Evolutionary conservation across 2,329 filamentous ascomycete genomes (phyloP).

Genomic region (Endoconidiophora polonica): DNA sequence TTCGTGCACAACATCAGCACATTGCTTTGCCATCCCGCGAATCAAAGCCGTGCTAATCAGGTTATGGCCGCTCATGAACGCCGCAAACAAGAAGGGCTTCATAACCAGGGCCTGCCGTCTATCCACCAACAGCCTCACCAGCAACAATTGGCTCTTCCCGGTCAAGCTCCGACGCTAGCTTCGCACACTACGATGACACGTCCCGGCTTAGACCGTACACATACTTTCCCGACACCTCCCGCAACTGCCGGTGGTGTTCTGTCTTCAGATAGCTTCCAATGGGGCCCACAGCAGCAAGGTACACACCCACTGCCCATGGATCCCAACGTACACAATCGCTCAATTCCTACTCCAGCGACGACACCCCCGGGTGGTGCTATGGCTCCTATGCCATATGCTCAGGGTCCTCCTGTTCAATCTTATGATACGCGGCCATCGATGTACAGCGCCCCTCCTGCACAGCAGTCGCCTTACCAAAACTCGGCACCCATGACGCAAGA

Average conservation of each 20-base stretch:
- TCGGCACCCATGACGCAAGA: conserved; percentile 43
- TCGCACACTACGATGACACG: conserved; percentile 59
- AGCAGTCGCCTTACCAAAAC: conserved; percentile 56
- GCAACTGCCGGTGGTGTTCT: conserved; percentile 85
- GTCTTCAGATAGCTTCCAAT: conserved; percentile 67
- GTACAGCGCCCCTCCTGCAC: conserved; percentile 54
- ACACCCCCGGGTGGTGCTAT: conserved; percentile 68
- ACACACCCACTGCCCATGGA: conserved; percentile 66
- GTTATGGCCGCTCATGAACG: conserved; percentile 75
- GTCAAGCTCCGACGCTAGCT: conserved; percentile 36
- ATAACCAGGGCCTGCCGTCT: conserved; percentile 45
- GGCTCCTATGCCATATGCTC: conserved; percentile 59
- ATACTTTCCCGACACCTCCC: conserved; percentile 87
- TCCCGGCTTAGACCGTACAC: conserved; percentile 64
- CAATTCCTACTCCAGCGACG: conserved; percentile 81
- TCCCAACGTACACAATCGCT: conserved; percentile 60
- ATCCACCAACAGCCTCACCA: conserved; percentile 41
- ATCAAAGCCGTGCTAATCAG: conserved; percentile 64
- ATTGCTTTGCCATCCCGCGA: conserved; percentile 82
- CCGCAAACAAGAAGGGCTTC: conserved; percentile 53
- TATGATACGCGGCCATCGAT: conserved; percentile 67
- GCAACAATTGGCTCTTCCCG: conserved; percentile 41
- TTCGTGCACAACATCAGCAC: conserved; percentile 97
- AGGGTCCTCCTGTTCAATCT: conserved; percentile 39
- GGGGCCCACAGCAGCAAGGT: conserved; percentile 42